Base-by-base conservation (phyloP, 768 basidiomycete genomes). In the Agrocybe chaxingu region DNA sequence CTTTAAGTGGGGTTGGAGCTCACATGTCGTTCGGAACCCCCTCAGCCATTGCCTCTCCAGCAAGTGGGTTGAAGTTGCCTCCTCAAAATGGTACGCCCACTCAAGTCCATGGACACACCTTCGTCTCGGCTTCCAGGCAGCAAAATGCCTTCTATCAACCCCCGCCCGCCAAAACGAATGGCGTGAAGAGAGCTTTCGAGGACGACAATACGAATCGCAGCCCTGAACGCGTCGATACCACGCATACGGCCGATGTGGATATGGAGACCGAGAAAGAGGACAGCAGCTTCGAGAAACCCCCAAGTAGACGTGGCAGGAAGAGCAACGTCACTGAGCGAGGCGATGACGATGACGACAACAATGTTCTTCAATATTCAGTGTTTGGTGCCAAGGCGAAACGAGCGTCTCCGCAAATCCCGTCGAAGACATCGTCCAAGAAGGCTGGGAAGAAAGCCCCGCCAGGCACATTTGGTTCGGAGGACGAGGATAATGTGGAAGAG, bases 81-180 rank as follows among this genome's bases (percentile, higher is more conserved):
- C 34, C 53, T 11, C 49, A 54, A 24, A 56, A 32, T 30, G 44
- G 61, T 31, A 44, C 55, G 2, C 39, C 56, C 9, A 50, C 52
- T 33, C 64, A 47, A 62, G 62, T 10, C 51, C 72, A 54, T 7
- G 51, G 48, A 9, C 57, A 62, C 24, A 45, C 59, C 2, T 80
- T 84, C 48, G 71, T 74, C 6, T 73, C 76, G 1, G 83, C 85
- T 1, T 76, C 75, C 44, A 71, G 70, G 31, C 73, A 76, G 7
- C 74, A 71, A 18, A 89, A 88, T 54, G 87, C 87, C 3, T 89
- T 89, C 61, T 88, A 81, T 59, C 72, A 76, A 34, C 84, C 82
- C 0, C 76, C 80, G 3, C 55, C 66, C 8, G 47, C 62, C 1
- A 62, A 59, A 52, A 57, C 56, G 12, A 70, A 69, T 47, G 68